These are phyloP conservation scores for Hypomontagnella monticulosa DNA, from an alignment of 495 filamentous ascomycete genomes.

Conservation along the genomic window DNA sequence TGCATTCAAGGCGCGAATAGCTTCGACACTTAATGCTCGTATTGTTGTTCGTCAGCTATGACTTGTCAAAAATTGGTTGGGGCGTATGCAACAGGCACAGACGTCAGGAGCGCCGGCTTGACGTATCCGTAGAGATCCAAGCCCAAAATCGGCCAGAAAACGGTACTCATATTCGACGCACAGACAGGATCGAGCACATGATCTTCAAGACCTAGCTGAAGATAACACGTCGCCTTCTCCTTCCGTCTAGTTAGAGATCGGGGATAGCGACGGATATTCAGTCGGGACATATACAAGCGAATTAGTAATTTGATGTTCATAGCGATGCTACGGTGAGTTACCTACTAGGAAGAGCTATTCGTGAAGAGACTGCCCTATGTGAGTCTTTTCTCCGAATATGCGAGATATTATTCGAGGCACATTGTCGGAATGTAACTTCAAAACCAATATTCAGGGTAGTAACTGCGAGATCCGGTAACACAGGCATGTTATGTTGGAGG, in stretches of 20 bases:
- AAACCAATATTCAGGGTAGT: slow-evolving; percentile 19
- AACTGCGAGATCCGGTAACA: slow-evolving; percentile 26
- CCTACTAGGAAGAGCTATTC: slow-evolving; percentile 21
- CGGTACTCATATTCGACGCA: slow-evolving; percentile 15
- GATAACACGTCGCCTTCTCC: slow-evolving; percentile 1
- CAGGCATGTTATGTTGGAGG: background rate
- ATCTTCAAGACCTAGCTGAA: slow-evolving; percentile 4
- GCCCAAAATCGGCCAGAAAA: background rate
- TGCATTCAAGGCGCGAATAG: background rate
- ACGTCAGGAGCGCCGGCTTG: slow-evolving; percentile 15
- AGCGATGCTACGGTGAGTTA: background rate
- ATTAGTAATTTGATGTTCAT: slow-evolving; percentile 16
- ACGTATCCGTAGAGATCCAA: slow-evolving; percentile 20
- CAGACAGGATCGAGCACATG: slow-evolving; percentile 16
- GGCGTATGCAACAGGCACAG: slow-evolving; percentile 8
- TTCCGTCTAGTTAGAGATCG: background rate
- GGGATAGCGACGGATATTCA: slow-evolving; percentile 3
- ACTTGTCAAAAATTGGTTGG: slow-evolving; percentile 4
- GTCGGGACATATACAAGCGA: background rate
- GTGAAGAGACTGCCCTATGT: slow-evolving; percentile 5
- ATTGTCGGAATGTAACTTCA: slow-evolving; percentile 15
- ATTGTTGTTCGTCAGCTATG: background rate
- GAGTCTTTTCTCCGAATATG: slow-evolving; percentile 10
- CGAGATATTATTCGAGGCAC: slow-evolving; percentile 17
- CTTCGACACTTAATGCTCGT: slow-evolving; percentile 1